These are phyloP conservation scores for Plectosphaerella plurivora DNA, from an alignment of 2,329 filamentous ascomycete species.

Conservation along the genomic window DNA sequence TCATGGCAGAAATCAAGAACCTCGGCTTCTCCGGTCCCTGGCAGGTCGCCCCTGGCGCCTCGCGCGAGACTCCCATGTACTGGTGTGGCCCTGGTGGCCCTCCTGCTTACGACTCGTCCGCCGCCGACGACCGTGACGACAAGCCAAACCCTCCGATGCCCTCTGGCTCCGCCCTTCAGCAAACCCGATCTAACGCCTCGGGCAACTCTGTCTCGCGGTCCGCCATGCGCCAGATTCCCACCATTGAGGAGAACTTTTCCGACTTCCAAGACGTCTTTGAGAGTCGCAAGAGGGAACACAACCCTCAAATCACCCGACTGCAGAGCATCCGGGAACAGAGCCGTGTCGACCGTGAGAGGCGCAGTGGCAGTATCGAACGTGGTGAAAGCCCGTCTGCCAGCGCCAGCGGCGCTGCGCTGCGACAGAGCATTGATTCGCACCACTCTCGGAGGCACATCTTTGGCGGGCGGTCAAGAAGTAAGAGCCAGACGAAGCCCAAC, in stretches of 20 bases:
- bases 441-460: constrained; percentile 1
- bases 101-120: constrained; percentile 25
- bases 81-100: constrained; percentile 32
- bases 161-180: constrained; percentile 15
- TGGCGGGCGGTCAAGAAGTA: neutral
- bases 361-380: neutral
- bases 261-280: constrained; percentile 44
- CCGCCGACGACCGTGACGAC: constrained; percentile 9
- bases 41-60: constrained; percentile 59
- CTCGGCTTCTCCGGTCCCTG: constrained; percentile 78
- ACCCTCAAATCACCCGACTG: constrained; percentile 17
- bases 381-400: neutral
- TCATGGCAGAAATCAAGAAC: constrained; percentile 81
- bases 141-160: constrained; percentile 4
- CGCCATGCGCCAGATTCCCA: constrained; percentile 12
- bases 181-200: constrained; percentile 11
- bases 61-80: constrained; percentile 63
- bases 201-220: neutral
- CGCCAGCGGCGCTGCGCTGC: neutral
- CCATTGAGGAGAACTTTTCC: constrained; percentile 25
- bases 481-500: neutral
- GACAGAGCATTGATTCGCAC: neutral
- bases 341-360: neutral
- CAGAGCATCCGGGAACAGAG: constrained; percentile 11
- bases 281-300: constrained; percentile 30